Evolutionary conservation across 129 eudicot species (phyloP).

Genomic region (Gnaphalium uliginosum): DNA sequence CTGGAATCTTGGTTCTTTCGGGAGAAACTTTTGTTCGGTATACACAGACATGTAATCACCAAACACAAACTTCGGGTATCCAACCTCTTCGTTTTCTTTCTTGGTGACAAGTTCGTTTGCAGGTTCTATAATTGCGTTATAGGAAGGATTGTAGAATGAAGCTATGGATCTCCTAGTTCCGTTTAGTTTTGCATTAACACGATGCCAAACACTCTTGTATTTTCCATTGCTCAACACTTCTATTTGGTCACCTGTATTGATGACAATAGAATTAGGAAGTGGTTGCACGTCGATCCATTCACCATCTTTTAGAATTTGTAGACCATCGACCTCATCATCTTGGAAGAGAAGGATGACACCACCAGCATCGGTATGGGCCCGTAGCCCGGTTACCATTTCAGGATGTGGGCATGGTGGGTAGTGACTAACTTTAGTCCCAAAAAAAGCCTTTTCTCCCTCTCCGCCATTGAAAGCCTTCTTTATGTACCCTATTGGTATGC

Average conservation of each 20-base stretch:
- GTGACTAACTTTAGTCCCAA: slow-evolving; percentile 77
- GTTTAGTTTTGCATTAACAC: slow-evolving; percentile 46
- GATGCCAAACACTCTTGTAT: slow-evolving; percentile 77
- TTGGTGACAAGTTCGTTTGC: slow-evolving; percentile 30
- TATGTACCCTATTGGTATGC: slow-evolving; percentile 69
- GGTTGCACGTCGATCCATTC: slow-evolving; percentile 76
- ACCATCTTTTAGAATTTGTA: slow-evolving; percentile 57
- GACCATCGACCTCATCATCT: slow-evolving; percentile 58
- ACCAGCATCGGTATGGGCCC: slow-evolving; percentile 83
- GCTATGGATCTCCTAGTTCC: slow-evolving; percentile 75
- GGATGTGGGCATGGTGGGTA: slow-evolving; percentile 76
- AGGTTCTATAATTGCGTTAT: slow-evolving; percentile 60
- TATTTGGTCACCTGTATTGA: slow-evolving; percentile 70
- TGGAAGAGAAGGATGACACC: slow-evolving; percentile 69
- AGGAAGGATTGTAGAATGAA: slow-evolving; percentile 73
- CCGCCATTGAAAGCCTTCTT: slow-evolving; percentile 60
- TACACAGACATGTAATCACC: slow-evolving; percentile 76
- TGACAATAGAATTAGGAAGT: slow-evolving; percentile 49
- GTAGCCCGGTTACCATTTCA: slow-evolving; percentile 51
- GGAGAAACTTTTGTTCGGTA: slow-evolving; percentile 69
- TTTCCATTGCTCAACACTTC: slow-evolving; percentile 68
- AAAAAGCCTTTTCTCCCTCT: slow-evolving; percentile 41
- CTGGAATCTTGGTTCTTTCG: slow-evolving; percentile 80
- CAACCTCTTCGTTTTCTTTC: slow-evolving; percentile 27
- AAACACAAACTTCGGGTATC: slow-evolving; percentile 63